These are phyloP conservation scores for Thelonectria discophora DNA, from an alignment of 2,329 filamentous ascomycete genomes.

Conservation along the genomic window DNA sequence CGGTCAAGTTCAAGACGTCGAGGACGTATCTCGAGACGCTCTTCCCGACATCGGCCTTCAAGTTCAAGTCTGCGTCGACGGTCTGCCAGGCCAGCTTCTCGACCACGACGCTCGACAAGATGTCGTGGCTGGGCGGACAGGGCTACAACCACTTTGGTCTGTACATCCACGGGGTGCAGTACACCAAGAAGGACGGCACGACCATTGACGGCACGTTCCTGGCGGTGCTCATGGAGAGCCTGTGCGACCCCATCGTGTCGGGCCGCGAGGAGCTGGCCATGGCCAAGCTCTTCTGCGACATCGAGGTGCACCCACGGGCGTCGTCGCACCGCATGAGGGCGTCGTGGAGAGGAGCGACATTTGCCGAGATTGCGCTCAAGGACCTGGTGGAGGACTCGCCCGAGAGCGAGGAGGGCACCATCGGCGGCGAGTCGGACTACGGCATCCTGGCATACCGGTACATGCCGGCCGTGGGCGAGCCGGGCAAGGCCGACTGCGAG, in stretches of 20 bases:
- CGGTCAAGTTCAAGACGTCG: constrained; percentile 61
- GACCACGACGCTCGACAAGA: constrained; percentile 56
- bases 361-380: constrained; percentile 19
- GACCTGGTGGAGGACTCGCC: constrained; percentile 17
- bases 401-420: constrained; percentile 19
- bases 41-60: constrained; percentile 57
- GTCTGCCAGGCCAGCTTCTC: constrained; percentile 56
- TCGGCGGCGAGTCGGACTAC: constrained; percentile 47
- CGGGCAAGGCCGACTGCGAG: constrained; percentile 61
- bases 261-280: constrained; percentile 69
- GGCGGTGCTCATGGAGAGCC: constrained; percentile 59
- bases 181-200: constrained; percentile 58
- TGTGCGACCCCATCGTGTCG: constrained; percentile 63
- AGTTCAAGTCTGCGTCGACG: constrained; percentile 59
- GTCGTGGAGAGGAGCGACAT: constrained; percentile 26
- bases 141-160: constrained; percentile 68
- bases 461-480: constrained; percentile 62
- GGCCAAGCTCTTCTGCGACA: constrained; percentile 63
- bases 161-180: constrained; percentile 70
- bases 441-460: constrained; percentile 66
- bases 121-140: constrained; percentile 68
- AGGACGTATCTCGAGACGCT: constrained; percentile 53
- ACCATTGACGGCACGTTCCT: constrained; percentile 62
- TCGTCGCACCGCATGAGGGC: constrained; percentile 22
- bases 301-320: constrained; percentile 49